These are phyloP conservation scores for Rhynchospora pubera DNA, from an alignment of 176 grass and related monocot genomes.

Conservation along the genomic window DNA sequence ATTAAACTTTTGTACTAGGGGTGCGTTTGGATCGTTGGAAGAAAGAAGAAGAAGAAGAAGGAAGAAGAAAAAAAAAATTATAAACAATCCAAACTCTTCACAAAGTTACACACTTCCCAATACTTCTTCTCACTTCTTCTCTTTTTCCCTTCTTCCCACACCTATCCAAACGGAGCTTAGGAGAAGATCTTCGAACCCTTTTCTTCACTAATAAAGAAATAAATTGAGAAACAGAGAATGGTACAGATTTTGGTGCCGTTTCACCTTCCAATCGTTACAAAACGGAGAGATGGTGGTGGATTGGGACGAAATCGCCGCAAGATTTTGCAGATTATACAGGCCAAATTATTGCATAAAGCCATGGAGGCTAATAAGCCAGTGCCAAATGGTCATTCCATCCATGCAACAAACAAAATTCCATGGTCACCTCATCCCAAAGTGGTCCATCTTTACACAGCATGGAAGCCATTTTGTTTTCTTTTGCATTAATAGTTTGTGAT, in stretches of 20 bases:
- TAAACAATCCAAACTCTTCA: too few relatives aligned
- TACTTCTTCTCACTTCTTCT: too few relatives aligned
- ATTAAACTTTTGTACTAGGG: too few relatives aligned
- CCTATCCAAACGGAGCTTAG: too few relatives aligned
- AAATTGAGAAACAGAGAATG: not conserved
- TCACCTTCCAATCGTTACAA: not conserved
- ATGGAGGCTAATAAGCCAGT: constrained; percentile 3
- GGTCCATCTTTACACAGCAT: constrained; percentile 15
- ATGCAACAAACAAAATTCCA: constrained; percentile 16
- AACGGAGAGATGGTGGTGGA: not conserved
- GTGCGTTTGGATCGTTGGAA: too few relatives aligned
- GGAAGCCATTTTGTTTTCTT: constrained; percentile 11
- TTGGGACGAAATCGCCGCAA: not conserved
- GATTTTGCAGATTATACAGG: not conserved
- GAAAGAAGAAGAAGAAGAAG: too few relatives aligned
- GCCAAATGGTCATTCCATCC: constrained; percentile 5
- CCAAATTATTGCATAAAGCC: not conserved
- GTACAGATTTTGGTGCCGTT: not conserved
- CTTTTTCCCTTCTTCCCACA: too few relatives aligned
- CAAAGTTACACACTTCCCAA: too few relatives aligned
- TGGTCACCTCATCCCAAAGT: constrained; percentile 13
- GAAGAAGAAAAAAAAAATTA: too few relatives aligned
- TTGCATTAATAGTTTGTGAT: constrained; percentile 7
- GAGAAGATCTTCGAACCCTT: too few relatives aligned
- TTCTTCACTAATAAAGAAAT: too few relatives aligned